These are phyloP conservation scores for Alternaria hordeiaustralica DNA, from an alignment of 2,329 filamentous ascomycete genomes.

Conservation along the genomic window DNA sequence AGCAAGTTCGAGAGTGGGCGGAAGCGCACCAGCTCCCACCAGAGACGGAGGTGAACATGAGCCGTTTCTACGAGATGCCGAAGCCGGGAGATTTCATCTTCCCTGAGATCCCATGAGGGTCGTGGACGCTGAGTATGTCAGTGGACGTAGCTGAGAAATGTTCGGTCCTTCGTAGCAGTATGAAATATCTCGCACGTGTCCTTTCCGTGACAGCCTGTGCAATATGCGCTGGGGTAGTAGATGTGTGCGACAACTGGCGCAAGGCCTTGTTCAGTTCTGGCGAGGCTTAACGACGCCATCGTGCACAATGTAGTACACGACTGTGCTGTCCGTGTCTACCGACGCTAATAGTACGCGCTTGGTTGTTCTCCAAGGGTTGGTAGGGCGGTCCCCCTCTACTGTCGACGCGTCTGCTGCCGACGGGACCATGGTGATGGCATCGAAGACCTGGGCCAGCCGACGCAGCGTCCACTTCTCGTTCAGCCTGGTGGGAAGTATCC, in stretches of 20 bases:
- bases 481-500: conserved; percentile 77
- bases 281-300: conserved; percentile 87
- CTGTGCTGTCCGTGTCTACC: conserved; percentile 79
- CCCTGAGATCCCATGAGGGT: conserved; percentile 34
- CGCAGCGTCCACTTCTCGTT: conserved; percentile 74
- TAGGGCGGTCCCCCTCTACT: conserved; percentile 11
- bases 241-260: not conserved
- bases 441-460: conserved; percentile 73
- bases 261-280: conserved; percentile 66
- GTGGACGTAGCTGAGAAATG: conserved; percentile 7
- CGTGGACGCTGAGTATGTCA: conserved; percentile 14
- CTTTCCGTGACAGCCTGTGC: not conserved
- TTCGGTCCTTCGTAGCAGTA: conserved; percentile 1
- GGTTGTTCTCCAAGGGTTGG: conserved; percentile 53
- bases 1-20: conserved; percentile 62
- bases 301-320: conserved; percentile 85
- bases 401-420: conserved; percentile 37
- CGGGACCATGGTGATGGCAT: conserved; percentile 57
- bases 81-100: conserved; percentile 40
- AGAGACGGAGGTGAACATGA: conserved; percentile 47
- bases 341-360: conserved; percentile 79
- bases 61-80: conserved; percentile 53
- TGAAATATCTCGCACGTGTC: not conserved
- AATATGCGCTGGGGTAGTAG: not conserved
- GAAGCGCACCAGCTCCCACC: conserved; percentile 58